Evolutionary conservation across 2,329 filamentous ascomycete genomes (phyloP).

Genomic region (Didymella glomerata): DNA sequence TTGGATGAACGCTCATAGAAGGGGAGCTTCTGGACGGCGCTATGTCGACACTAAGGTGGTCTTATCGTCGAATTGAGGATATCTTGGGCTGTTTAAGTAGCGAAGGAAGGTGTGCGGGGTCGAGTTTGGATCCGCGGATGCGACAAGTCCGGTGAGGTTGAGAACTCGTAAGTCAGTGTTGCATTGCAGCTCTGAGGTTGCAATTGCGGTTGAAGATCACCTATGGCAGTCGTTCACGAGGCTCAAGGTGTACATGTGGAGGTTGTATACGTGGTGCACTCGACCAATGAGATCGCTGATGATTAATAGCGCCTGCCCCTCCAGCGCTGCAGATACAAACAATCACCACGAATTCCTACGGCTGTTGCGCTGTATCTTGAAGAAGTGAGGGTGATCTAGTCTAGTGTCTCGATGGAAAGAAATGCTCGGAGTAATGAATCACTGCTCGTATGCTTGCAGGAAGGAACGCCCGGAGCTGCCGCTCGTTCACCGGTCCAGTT

Average conservation of each 20-base stretch:
- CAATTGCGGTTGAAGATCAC: neutral
- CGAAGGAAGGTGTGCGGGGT: slow-evolving; percentile 15
- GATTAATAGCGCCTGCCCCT: slow-evolving; percentile 26
- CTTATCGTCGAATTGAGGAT: neutral
- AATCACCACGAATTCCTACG: neutral
- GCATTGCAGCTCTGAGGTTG: slow-evolving; percentile 32
- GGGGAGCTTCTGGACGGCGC: neutral
- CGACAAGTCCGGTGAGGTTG: neutral
- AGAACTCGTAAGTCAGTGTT: slow-evolving; percentile 21
- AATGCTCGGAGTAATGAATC: neutral
- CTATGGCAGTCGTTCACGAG: neutral
- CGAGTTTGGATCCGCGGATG: neutral
- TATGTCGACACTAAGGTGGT: neutral
- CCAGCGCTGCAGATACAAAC: neutral
- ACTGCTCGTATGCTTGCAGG: neutral
- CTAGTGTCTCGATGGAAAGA: slow-evolving; percentile 5
- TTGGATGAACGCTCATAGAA: neutral
- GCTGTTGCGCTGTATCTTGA: neutral
- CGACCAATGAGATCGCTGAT: slow-evolving; percentile 33
- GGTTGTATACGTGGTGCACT: slow-evolving; percentile 25
- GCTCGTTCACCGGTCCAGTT: slow-evolving; percentile 67
- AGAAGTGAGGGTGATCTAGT: slow-evolving; percentile 13
- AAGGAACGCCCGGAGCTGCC: neutral
- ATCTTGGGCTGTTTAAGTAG: neutral
- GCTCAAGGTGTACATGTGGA: slow-evolving; percentile 18